Evolutionary conservation across 1,139 yeast genomes (phyloP).

Genomic region (Geotrichum australiense): DNA sequence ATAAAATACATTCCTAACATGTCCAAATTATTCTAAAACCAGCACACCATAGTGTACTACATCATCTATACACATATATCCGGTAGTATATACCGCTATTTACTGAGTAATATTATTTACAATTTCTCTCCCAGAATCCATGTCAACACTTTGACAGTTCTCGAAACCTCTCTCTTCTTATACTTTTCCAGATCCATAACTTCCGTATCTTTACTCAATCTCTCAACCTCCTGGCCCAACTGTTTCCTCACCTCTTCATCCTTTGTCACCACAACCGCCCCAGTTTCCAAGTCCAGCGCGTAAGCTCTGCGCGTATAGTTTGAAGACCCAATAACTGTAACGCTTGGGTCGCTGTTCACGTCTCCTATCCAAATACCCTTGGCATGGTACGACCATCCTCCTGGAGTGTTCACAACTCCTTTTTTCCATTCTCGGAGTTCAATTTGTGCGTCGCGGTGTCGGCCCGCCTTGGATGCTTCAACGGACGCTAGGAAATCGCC

Average conservation of each 20-base stretch:
- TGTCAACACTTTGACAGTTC: constrained; percentile 44
- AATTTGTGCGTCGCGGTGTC: constrained; percentile 31
- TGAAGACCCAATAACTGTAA: constrained; percentile 85
- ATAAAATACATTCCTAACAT: no score
- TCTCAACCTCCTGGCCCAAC: constrained; percentile 58
- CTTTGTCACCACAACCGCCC: constrained; percentile 68
- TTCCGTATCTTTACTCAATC: constrained; percentile 49
- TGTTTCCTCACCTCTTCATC: constrained; percentile 51
- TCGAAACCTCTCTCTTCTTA: constrained; percentile 52
- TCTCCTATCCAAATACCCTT: constrained; percentile 85
- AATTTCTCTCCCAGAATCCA: constrained; percentile 44
- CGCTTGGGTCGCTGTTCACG: constrained; percentile 43
- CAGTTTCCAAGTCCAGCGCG: constrained; percentile 78
- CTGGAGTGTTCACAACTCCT: constrained; percentile 72
- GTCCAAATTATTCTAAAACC: no score
- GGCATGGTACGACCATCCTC: constrained; percentile 99
- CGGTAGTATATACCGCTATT: no score
- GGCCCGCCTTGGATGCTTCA: constrained; percentile 24
- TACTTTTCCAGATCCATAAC: constrained; percentile 53
- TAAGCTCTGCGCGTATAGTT: constrained; percentile 91
- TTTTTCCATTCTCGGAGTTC: constrained; percentile 75
- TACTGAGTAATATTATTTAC: no score
- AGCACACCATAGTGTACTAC: no score
- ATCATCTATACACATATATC: no score
- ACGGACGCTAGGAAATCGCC: constrained; percentile 58